Percentiles rank a stretch among this genome's conserved stretches.
These are phyloP conservation scores for Fusarium floridanum DNA, from an alignment of 2,329 filamentous ascomycete species.

Conservation along the genomic window DNA sequence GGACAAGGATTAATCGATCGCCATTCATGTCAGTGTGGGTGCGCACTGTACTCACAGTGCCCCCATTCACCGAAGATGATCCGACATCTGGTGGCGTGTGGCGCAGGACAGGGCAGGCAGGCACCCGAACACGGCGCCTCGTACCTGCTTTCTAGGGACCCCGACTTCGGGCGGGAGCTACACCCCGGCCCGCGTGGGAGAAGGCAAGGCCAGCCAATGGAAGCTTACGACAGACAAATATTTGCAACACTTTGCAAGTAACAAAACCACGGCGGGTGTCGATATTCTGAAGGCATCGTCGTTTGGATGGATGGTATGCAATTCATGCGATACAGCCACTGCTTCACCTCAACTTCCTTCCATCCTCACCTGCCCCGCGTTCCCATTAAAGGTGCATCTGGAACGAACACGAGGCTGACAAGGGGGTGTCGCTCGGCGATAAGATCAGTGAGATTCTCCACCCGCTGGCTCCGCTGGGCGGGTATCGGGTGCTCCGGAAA, in stretches of 20 bases:
- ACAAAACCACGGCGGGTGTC: not conserved
- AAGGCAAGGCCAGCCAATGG: conserved; percentile 29
- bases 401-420: conserved; percentile 19
- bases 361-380: conserved; percentile 1
- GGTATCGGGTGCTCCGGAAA: conserved; percentile 19
- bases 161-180: conserved; percentile 20
- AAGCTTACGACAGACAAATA: not conserved
- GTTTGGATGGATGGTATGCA: conserved; percentile 14
- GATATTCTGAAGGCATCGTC: not conserved
- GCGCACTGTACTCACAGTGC: conserved; percentile 20
- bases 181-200: conserved; percentile 10
- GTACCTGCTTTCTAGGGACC: conserved; percentile 36
- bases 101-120: not conserved
- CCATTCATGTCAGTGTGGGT: conserved; percentile 6
- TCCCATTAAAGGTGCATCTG: conserved; percentile 1
- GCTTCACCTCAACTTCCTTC: not conserved
- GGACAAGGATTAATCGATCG: conserved; percentile 31
- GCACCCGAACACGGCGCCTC: not conserved
- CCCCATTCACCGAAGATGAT: conserved; percentile 17
- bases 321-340: not conserved
- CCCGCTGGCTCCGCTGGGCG: conserved; percentile 20
- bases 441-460: conserved; percentile 28
- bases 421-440: not conserved
- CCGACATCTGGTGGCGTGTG: conserved; percentile 22
- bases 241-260: not conserved